Percentiles rank a stretch among this genome's conserved stretches.
Evolutionary conservation across 345 rosid species (phyloP).

Genomic region (Corchorus capsularis): DNA sequence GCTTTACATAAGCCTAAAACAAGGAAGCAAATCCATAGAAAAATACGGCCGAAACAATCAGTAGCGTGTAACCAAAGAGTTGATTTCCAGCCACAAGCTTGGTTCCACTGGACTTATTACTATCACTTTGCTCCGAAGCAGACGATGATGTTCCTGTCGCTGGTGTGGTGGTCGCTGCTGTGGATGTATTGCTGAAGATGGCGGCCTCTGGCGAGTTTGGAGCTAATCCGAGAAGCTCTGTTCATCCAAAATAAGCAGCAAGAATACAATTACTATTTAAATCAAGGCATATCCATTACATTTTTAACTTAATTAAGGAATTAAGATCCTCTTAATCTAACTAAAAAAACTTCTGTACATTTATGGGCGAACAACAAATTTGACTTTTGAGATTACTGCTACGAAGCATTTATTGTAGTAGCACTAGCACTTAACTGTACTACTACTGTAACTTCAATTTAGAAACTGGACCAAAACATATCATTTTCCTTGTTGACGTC

Average conservation of each 20-base stretch:
- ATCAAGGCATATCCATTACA: too few relatives aligned
- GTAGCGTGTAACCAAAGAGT: constrained; percentile 20
- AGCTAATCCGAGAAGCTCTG: constrained; percentile 80
- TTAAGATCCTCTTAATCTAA: too few relatives aligned
- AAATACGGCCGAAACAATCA: constrained; percentile 30
- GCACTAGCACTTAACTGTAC: too few relatives aligned
- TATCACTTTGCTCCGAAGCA: constrained; percentile 17
- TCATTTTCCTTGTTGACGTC: background rate
- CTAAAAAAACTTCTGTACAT: too few relatives aligned
- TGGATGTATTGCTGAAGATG: constrained; percentile 46
- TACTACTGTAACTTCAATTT: too few relatives aligned
- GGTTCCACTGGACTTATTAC: constrained; percentile 18
- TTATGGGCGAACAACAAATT: too few relatives aligned
- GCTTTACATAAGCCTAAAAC: background rate
- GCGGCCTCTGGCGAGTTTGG: constrained; percentile 84
- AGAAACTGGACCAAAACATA: too few relatives aligned
- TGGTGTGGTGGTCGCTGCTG: constrained; percentile 32
- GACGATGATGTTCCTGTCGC: constrained; percentile 27
- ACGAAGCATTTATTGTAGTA: too few relatives aligned
- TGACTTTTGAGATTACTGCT: too few relatives aligned
- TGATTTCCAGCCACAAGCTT: constrained; percentile 11
- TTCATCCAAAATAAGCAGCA: background rate
- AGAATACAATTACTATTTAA: background rate
- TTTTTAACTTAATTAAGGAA: too few relatives aligned
- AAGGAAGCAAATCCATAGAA: constrained; percentile 23